Conservation (phyloP, 768 basidiomycete genomes). For the Podaxis sp. region DNA sequence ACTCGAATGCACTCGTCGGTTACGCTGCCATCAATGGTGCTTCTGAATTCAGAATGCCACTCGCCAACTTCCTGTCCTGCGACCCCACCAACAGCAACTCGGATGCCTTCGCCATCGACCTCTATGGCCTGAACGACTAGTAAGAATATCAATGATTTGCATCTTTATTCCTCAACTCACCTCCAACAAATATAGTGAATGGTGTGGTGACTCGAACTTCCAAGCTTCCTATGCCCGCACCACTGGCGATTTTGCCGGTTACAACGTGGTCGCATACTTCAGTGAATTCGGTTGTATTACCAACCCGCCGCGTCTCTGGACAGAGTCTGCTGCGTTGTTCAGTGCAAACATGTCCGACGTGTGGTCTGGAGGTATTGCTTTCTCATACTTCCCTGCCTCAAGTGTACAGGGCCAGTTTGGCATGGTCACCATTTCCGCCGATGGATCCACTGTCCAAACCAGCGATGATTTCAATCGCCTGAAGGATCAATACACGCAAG, state of each 20-base stretch:
- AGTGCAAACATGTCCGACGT: slow-evolving; percentile 69
- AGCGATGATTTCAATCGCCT: slow-evolving; percentile 70
- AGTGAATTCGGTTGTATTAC: slow-evolving; percentile 83
- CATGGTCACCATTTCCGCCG: slow-evolving; percentile 74
- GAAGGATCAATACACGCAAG: slow-evolving; percentile 55
- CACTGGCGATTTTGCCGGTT: slow-evolving; percentile 55
- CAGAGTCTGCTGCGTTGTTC: slow-evolving; percentile 74
- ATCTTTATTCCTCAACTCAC: not conserved
- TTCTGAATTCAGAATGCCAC: slow-evolving; percentile 55
- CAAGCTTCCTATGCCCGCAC: slow-evolving; percentile 54
- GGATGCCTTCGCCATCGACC: slow-evolving; percentile 67
- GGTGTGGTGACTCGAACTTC: slow-evolving; percentile 74
- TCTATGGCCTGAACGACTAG: slow-evolving; percentile 90
- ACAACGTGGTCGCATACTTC: slow-evolving; percentile 86
- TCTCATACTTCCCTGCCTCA: slow-evolving; percentile 85
- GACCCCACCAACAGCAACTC: slow-evolving; percentile 55
- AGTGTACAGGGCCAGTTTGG: slow-evolving; percentile 78
- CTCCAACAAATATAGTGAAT: slow-evolving; percentile 50
- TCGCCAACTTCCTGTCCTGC: slow-evolving; percentile 83
- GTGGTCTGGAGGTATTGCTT: slow-evolving; percentile 89
- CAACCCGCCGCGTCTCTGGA: slow-evolving; percentile 68
- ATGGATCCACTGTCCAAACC: slow-evolving; percentile 65
- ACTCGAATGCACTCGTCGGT: slow-evolving; percentile 68
- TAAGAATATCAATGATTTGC: slow-evolving; percentile 33
- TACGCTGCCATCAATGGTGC: slow-evolving; percentile 85